Evolutionary conservation across 1,139 yeast species (phyloP).

Genomic region (Ogataea hybrid): DNA sequence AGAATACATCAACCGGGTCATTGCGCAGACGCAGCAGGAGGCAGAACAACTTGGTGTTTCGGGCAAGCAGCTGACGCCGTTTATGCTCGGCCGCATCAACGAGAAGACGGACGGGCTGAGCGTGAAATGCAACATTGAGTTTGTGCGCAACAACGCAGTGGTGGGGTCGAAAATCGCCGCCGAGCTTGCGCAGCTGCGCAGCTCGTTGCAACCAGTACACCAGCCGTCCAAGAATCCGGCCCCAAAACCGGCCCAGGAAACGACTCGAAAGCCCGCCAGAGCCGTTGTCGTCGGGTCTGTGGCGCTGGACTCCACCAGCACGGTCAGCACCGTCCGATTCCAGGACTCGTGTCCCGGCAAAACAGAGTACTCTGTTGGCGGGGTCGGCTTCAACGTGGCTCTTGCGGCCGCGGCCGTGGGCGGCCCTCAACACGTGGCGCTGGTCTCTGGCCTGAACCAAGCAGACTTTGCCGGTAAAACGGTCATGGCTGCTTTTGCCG

Average conservation of each 20-base stretch:
- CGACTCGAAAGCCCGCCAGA: slow-evolving; percentile 1
- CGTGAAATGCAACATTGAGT: slow-evolving; percentile 67
- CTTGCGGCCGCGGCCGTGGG: slow-evolving; percentile 42
- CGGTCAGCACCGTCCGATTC: slow-evolving; percentile 35
- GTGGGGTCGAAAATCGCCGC: slow-evolving; percentile 68
- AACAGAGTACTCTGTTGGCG: slow-evolving; percentile 62
- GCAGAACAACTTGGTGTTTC: slow-evolving; percentile 53
- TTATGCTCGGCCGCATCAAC: slow-evolving; percentile 63
- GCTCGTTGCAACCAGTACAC: neutral
- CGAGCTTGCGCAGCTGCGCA: slow-evolving; percentile 36
- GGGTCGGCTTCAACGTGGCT: slow-evolving; percentile 80
- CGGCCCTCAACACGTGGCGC: slow-evolving; percentile 29
- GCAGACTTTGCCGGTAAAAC: slow-evolving; percentile 52
- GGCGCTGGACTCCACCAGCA: slow-evolving; percentile 70
- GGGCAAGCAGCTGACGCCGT: slow-evolving; percentile 84
- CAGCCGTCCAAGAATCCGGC: too few species aligned
- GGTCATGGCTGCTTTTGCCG: slow-evolving; percentile 33
- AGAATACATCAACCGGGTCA: slow-evolving; percentile 50
- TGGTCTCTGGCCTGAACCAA: slow-evolving; percentile 62
- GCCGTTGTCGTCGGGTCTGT: slow-evolving; percentile 67
- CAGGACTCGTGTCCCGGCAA: slow-evolving; percentile 76
- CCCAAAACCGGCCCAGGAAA: neutral
- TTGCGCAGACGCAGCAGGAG: slow-evolving; percentile 54
- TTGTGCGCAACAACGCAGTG: slow-evolving; percentile 74
- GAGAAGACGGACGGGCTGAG: slow-evolving; percentile 66